phyloP scores from a whole-genome alignment of 2,329 filamentous ascomycete species.

The Cladosporium halotolerans region DNA sequence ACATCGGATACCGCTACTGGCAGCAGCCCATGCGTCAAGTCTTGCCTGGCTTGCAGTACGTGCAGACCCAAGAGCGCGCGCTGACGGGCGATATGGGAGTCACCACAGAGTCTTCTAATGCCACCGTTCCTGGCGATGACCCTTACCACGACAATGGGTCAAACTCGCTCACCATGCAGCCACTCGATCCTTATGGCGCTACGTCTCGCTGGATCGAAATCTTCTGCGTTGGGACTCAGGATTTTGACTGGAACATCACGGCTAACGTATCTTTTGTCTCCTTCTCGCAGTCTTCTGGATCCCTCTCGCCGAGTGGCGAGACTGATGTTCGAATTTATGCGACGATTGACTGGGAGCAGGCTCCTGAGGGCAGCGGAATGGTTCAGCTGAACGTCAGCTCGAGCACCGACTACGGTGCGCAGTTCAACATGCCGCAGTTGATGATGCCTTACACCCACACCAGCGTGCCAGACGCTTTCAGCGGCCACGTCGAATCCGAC shows the following conservation, averaged over 20 bases:
- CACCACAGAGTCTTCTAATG: conserved; percentile 59
- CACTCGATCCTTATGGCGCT: conserved; percentile 54
- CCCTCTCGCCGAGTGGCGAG: conserved; percentile 40
- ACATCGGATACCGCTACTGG: conserved; percentile 49
- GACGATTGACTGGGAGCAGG: conserved; percentile 51
- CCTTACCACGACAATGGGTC: conserved; percentile 50
- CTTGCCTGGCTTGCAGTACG: conserved; percentile 55
- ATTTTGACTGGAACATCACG: conserved; percentile 49
- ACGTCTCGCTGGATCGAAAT: conserved; percentile 55
- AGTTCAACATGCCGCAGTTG: conserved; percentile 38
- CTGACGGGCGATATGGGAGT: conserved; percentile 59
- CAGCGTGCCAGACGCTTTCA: conserved; percentile 46
- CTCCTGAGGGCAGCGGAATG: conserved; percentile 32
- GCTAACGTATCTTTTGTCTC: conserved; percentile 45
- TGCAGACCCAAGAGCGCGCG: conserved; percentile 52
- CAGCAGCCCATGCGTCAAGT: conserved; percentile 69
- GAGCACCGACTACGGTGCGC: conserved; percentile 41
- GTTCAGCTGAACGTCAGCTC: conserved; percentile 49
- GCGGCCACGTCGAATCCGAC: conserved; percentile 59
- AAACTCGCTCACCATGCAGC: conserved; percentile 48
- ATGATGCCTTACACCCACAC: conserved; percentile 51
- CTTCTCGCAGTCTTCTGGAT: conserved; percentile 46
- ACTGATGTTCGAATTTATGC: conserved; percentile 50
- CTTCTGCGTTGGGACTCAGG: conserved; percentile 51
- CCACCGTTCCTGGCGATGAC: conserved; percentile 62